phyloP scores from a whole-genome alignment of 106 monocot species.

The Phalaenopsis equestris region DNA sequence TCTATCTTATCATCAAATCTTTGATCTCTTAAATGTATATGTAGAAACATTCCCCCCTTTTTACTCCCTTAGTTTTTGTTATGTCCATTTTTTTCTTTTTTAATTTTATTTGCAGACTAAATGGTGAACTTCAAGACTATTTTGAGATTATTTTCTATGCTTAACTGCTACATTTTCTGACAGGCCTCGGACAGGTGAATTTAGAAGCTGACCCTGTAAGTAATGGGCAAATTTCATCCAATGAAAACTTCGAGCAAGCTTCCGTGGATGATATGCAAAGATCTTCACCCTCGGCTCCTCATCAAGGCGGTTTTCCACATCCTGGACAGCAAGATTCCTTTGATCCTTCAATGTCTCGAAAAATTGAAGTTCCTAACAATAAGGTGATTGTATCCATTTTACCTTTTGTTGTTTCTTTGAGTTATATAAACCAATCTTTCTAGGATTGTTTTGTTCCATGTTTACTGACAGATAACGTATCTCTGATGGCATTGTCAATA shows the following conservation, averaged over 20 bases:
- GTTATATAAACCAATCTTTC: neutral
- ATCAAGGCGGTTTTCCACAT: slow-evolving; percentile 9
- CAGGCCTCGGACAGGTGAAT: slow-evolving; percentile 5
- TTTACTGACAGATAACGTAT: neutral
- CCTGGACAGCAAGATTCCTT: slow-evolving; percentile 1
- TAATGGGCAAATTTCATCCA: slow-evolving; percentile 16
- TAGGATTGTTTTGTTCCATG: neutral
- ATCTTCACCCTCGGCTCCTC: slow-evolving; percentile 4
- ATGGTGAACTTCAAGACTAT: neutral
- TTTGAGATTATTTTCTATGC: neutral
- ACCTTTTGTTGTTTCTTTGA: neutral
- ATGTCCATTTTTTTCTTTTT: neutral
- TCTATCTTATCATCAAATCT: too few relatives aligned
- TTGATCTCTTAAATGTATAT: too few relatives aligned
- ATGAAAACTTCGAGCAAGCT: slow-evolving; percentile 5
- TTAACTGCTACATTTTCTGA: neutral
- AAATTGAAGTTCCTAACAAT: slow-evolving; percentile 50
- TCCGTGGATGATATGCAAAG: slow-evolving; percentile 5
- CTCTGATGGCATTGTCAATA: neutral
- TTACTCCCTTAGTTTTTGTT: neutral
- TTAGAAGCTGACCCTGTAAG: slow-evolving; percentile 3
- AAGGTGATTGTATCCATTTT: slow-evolving; percentile 23
- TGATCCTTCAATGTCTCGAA: slow-evolving; percentile 15
- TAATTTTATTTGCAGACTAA: neutral
- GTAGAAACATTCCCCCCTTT: neutral